Evolutionary conservation across 305 asterid genomes (phyloP).

Genomic region (Fraxinus ornus): DNA sequence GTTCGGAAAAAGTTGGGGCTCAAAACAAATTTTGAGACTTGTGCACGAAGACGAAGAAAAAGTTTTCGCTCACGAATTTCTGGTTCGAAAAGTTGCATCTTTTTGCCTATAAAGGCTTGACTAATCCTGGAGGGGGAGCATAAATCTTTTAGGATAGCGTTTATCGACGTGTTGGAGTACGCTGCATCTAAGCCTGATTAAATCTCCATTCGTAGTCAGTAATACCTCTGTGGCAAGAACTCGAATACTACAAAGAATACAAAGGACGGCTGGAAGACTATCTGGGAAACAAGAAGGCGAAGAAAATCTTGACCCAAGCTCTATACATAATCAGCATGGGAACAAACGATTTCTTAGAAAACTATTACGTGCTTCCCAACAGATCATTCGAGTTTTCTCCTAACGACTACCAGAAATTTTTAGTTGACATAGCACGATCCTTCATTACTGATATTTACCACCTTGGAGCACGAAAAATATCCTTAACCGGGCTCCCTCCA

Average conservation of each 20-base stretch:
- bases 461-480: slow-evolving; percentile 68
- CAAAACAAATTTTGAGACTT: background rate
- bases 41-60: background rate
- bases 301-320: slow-evolving; percentile 44
- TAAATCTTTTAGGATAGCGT: background rate
- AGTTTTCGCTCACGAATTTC: background rate
- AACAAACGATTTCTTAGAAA: slow-evolving; percentile 70
- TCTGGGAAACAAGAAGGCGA: slow-evolving; percentile 45
- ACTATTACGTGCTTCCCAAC: slow-evolving; percentile 45
- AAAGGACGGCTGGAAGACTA: slow-evolving; percentile 40
- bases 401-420: slow-evolving; percentile 47
- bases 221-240: slow-evolving; percentile 67
- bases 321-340: slow-evolving; percentile 64
- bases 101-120: background rate
- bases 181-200: background rate
- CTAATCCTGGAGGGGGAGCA: background rate
- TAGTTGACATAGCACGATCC: slow-evolving; percentile 44
- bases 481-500: slow-evolving; percentile 69
- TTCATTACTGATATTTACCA: slow-evolving; percentile 48
- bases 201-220: slow-evolving; percentile 46
- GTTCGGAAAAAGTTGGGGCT: background rate
- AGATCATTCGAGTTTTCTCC: slow-evolving; percentile 39
- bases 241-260: slow-evolving; percentile 69
- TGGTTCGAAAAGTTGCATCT: background rate
- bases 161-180: background rate